phyloP scores from a whole-genome alignment of 768 basidiomycete genomes.

The Tricholoma matsutake region DNA sequence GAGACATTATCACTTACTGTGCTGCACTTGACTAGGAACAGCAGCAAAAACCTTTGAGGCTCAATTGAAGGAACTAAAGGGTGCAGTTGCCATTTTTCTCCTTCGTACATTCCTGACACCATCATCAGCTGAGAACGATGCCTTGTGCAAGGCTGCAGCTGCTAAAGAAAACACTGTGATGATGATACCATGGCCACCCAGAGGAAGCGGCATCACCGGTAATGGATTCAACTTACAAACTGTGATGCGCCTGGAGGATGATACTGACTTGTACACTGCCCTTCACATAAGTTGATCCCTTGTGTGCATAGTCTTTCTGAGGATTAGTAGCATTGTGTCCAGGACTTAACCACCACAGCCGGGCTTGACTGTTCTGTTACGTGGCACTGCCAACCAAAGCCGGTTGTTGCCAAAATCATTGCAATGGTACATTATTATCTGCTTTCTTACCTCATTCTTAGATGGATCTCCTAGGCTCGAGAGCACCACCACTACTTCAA shows the following conservation, averaged over 20 bases:
- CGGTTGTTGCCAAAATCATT: not conserved
- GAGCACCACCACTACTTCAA: not conserved
- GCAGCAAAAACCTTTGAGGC: constrained; percentile 1
- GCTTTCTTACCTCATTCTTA: not conserved
- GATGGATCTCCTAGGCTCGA: not conserved
- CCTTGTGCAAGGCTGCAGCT: not conserved
- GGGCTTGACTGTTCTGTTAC: not conserved
- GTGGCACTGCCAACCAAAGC: not conserved
- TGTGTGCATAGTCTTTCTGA: constrained; percentile 1
- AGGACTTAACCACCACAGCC: not conserved
- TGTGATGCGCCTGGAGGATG: not conserved
- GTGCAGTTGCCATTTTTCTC: not conserved
- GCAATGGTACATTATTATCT: constrained; percentile 1
- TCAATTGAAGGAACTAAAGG: constrained; percentile 1
- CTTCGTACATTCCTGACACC: not conserved
- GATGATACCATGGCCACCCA: not conserved
- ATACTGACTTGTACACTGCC: not conserved
- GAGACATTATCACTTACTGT: not conserved
- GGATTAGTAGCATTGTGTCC: not conserved
- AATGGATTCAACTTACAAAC: constrained; percentile 1
- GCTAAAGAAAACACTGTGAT: not conserved
- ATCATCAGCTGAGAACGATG: not conserved
- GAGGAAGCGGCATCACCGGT: not conserved
- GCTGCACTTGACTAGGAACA: not conserved
- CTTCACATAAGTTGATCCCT: not conserved